Conservation (phyloP, 2,329 filamentous ascomycete genomes). For the Paecilomyces sp. region DNA sequence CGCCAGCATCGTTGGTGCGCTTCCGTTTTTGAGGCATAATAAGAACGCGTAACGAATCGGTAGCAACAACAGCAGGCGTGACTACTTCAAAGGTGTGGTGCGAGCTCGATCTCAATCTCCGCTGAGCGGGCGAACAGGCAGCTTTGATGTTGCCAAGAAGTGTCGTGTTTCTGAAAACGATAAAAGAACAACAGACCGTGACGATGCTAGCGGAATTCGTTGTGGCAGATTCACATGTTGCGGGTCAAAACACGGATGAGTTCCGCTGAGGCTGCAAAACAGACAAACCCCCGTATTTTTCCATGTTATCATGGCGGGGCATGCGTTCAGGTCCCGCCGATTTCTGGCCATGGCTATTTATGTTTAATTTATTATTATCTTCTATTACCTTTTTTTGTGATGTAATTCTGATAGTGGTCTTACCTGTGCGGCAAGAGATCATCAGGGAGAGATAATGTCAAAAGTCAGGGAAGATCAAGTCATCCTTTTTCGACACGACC, state of each 20-base stretch:
- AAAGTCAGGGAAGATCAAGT: too few species aligned
- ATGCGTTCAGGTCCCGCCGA: not conserved
- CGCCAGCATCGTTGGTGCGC: slow-evolving; percentile 13
- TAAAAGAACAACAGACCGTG: not conserved
- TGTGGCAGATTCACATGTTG: not conserved
- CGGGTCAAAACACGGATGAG: not conserved
- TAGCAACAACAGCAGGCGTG: not conserved
- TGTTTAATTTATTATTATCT: not conserved
- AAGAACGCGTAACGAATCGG: not conserved
- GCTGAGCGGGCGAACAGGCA: not conserved
- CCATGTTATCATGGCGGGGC: not conserved
- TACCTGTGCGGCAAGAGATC: slow-evolving; percentile 12
- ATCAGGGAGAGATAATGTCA: slow-evolving; percentile 8
- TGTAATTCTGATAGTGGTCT: slow-evolving; percentile 3
- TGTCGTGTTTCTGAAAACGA: not conserved
- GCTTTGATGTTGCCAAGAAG: not conserved
- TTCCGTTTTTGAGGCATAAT: slow-evolving; percentile 17
- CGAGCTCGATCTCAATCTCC: not conserved
- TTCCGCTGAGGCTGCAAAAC: not conserved
- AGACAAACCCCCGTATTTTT: not conserved
- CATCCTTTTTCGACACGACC: too few species aligned
- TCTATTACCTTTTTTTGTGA: not conserved
- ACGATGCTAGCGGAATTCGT: not conserved
- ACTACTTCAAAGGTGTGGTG: not conserved
- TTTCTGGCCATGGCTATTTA: not conserved